These are phyloP conservation scores for Elsinoe ampelina DNA, from an alignment of 2,329 filamentous ascomycete species.

Conservation along the genomic window DNA sequence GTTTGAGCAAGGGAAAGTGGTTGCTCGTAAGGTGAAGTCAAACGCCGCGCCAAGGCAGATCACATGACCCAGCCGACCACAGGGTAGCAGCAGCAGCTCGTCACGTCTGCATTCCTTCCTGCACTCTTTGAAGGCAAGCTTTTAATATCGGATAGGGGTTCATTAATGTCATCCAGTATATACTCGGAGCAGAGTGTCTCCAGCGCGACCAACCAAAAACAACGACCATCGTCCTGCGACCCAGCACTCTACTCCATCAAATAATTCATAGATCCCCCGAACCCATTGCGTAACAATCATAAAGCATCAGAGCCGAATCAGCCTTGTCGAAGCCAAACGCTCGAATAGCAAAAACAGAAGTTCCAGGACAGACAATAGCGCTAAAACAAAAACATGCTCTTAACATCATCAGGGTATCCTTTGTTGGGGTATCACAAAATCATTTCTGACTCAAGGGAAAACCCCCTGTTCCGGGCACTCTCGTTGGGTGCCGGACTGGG, in stretches of 20 bases:
- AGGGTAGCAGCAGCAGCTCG: no score
- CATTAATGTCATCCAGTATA: conserved; percentile 2
- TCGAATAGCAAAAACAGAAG: background rate
- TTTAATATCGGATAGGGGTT: background rate
- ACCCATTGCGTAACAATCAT: background rate
- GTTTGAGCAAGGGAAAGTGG: no score
- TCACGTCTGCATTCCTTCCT: no score
- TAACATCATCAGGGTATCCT: background rate
- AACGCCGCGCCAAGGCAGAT: no score
- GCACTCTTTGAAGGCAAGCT: no score
- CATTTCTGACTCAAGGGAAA: conserved; percentile 3
- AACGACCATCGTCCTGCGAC: background rate
- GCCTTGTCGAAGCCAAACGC: background rate
- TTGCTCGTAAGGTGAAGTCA: no score
- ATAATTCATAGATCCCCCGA: background rate
- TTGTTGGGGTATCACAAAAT: conserved; percentile 6
- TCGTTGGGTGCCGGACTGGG: conserved; percentile 1
- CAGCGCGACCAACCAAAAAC: background rate
- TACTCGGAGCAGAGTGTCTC: background rate
- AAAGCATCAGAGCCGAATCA: background rate
- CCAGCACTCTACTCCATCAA: background rate
- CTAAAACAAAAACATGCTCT: background rate
- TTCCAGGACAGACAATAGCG: background rate
- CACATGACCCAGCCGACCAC: no score
- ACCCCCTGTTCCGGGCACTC: background rate